Evolutionary conservation across 2,329 filamentous ascomycete species (phyloP).

Genomic region (Cercospora sp.): DNA sequence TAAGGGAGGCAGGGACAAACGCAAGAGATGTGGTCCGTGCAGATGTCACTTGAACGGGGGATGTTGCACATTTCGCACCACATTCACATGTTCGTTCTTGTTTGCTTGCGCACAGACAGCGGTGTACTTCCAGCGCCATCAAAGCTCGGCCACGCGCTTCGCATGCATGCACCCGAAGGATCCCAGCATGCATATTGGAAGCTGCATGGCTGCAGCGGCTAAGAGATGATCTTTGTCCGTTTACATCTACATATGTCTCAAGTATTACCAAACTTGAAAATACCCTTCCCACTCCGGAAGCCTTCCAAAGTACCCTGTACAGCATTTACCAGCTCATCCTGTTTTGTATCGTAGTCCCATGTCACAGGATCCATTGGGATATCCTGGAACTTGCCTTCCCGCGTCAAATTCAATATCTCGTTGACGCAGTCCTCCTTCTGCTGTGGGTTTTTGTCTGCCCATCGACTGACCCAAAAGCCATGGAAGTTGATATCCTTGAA

Average conservation of each 20-base stretch:
- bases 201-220: not conserved
- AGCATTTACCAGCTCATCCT: conserved; percentile 66
- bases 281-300: conserved; percentile 82
- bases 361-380: conserved; percentile 77
- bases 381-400: conserved; percentile 76
- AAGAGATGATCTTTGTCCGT: not conserved
- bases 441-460: conserved; percentile 73
- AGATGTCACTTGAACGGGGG: too few relatives aligned
- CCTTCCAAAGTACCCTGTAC: conserved; percentile 82
- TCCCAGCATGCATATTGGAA: not conserved
- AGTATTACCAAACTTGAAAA: conserved; percentile 74
- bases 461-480: conserved; percentile 93
- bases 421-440: conserved; percentile 80
- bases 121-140: too few relatives aligned
- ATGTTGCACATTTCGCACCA: not conserved
- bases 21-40: too few relatives aligned
- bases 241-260: conserved; percentile 25
- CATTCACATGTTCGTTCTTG: not conserved
- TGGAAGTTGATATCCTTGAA: conserved; percentile 89
- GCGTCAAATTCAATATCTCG: conserved; percentile 75
- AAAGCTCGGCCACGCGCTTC: too few relatives aligned
- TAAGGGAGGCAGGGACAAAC: too few relatives aligned
- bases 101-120: not conserved
- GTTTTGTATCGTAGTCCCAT: conserved; percentile 81
- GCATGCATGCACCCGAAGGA: too few relatives aligned